These are phyloP conservation scores for Biscogniauxia sp. DNA, from an alignment of 2,329 filamentous ascomycete species.

Conservation along the genomic window DNA sequence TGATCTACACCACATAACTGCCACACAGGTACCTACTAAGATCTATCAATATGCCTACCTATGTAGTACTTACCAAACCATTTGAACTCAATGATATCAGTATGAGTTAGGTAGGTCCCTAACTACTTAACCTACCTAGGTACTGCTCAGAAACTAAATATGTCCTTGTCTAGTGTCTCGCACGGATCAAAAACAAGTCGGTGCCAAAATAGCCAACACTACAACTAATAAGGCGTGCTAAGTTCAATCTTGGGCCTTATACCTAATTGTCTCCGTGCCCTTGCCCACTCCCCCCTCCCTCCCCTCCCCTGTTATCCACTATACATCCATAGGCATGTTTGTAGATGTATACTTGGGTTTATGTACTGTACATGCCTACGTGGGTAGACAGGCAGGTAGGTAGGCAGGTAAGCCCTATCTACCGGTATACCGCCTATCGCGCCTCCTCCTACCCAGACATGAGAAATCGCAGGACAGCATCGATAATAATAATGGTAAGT, in stretches of 20 bases:
- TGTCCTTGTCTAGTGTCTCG: neutral
- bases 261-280: neutral
- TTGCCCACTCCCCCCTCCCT: neutral
- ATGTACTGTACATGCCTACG: too few relatives aligned
- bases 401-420: neutral
- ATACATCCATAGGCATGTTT: neutral
- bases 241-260: neutral
- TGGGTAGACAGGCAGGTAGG: neutral
- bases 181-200: neutral
- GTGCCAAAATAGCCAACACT: neutral
- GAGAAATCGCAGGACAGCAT: neutral
- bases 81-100: neutral
- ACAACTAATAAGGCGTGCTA: neutral
- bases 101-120: too few relatives aligned
- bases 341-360: neutral
- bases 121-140: neutral
- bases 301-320: neutral
- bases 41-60: too few relatives aligned
- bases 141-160: neutral
- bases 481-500: neutral
- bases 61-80: too few relatives aligned
- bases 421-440: neutral
- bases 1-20: too few relatives aligned
- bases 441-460: neutral
- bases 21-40: too few relatives aligned